Evolutionary conservation across 176 grass and related monocot species (phyloP).

Genomic region (Oryza nivara): DNA sequence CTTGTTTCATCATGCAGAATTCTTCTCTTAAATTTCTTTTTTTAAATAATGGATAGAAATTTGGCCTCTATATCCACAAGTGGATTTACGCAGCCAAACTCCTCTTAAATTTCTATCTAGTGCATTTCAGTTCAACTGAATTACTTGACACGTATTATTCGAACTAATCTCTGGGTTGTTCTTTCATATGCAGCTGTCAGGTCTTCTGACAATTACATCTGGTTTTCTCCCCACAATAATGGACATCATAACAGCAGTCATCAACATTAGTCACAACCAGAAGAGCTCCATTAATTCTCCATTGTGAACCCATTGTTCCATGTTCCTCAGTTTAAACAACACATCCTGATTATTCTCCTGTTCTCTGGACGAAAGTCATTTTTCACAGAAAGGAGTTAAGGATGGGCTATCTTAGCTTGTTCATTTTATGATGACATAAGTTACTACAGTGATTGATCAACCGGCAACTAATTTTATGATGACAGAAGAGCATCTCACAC

Average conservation of each 20-base stretch:
- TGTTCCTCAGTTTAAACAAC: not conserved
- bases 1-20: not conserved
- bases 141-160: not conserved
- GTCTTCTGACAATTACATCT: constrained; percentile 56
- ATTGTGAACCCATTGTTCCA: too few species aligned
- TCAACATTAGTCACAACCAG: constrained; percentile 13
- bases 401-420: too few species aligned
- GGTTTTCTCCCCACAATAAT: constrained; percentile 61
- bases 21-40: not conserved
- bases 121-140: constrained; percentile 6
- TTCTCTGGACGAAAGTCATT: too few species aligned
- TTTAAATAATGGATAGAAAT: too few species aligned
- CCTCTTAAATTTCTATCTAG: not conserved
- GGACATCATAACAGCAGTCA: constrained; percentile 35
- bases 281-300: constrained; percentile 4
- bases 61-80: too few species aligned
- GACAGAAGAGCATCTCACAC: too few species aligned
- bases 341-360: too few species aligned
- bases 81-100: too few species aligned
- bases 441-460: too few species aligned
- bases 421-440: too few species aligned
- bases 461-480: too few species aligned
- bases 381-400: too few species aligned
- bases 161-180: not conserved
- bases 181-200: constrained; percentile 55